A percentile compares a stretch with the other conserved stretches of the same genome.
phyloP scores from a whole-genome alignment of 208 protist species.

The Trypanosoma lewisi region DNA sequence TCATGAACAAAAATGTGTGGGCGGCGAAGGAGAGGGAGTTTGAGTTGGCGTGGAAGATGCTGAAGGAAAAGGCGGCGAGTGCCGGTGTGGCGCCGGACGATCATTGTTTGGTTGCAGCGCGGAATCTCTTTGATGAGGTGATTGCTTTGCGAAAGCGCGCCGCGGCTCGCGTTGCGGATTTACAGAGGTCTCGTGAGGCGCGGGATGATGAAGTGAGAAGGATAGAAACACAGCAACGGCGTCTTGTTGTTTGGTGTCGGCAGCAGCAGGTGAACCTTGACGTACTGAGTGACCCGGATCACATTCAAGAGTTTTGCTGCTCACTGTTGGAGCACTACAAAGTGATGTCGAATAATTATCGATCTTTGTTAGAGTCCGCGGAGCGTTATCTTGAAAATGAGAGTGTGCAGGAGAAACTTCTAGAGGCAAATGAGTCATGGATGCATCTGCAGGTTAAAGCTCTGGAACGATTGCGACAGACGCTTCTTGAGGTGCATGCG shows the following conservation, averaged over 20 bases:
- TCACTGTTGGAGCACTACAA: slow-evolving; percentile 76
- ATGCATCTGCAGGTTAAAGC: slow-evolving; percentile 78
- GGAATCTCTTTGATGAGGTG: slow-evolving; percentile 37
- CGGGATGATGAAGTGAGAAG: slow-evolving; percentile 41
- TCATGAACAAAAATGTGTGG: slow-evolving; percentile 44
- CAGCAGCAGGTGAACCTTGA: slow-evolving; percentile 88
- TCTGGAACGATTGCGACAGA: slow-evolving; percentile 69
- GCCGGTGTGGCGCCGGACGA: neutral
- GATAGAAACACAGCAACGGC: slow-evolving; percentile 56
- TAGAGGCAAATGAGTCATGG: slow-evolving; percentile 84
- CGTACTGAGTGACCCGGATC: slow-evolving; percentile 79
- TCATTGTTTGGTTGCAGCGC: neutral
- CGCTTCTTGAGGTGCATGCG: slow-evolving; percentile 81
- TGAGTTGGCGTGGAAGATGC: neutral
- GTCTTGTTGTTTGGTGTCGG: slow-evolving; percentile 77
- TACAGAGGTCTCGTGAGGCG: slow-evolving; percentile 25
- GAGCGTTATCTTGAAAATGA: slow-evolving; percentile 46
- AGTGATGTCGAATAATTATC: slow-evolving; percentile 82
- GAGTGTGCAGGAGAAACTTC: slow-evolving; percentile 55
- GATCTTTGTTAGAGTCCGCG: slow-evolving; percentile 56
- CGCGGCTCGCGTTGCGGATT: slow-evolving; percentile 34
- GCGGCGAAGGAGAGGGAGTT: slow-evolving; percentile 28
- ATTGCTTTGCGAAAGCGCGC: slow-evolving; percentile 36
- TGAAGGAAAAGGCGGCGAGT: neutral
- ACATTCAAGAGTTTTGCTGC: slow-evolving; percentile 85